Base-by-base conservation (phyloP, 2,329 filamentous ascomycete genomes). In the Davidsoniella eucalypti region DNA sequence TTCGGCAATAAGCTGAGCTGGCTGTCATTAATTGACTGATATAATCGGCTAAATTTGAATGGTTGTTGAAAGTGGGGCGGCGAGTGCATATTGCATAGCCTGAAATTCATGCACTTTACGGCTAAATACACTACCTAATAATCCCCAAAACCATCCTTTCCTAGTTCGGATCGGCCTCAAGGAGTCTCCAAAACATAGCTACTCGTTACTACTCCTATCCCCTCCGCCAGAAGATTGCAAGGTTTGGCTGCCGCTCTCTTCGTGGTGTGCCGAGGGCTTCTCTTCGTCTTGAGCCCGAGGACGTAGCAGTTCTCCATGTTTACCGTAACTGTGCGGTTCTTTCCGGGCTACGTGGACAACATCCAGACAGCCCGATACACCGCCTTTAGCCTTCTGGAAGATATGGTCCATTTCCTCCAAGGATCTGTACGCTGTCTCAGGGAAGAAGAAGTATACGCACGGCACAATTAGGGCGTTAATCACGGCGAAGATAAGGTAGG, bases 361-460 rank as follows among this genome's bases (percentile, higher is more conserved):
- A 10, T 57, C 54, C 9, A 67, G 59, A n/a, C 61, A 61, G 23
- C 60, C 65, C 17, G 54, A 54, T 48, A 60, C 58, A 41, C 38
- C 26, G 3, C 72, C 72, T 16, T 64, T 63, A 0, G 72, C 71
- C 58, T 77, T 75, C 55, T 71, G 69, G 63, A 80, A 80, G 57
- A 80, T 78, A 44, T 53, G 51, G 4, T 54, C 52, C 43, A 57
- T 50, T 26, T 56, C 54, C 43, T 57, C 55, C 5, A 57, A 51
- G 3, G 54, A 55, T n/a, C 54, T 54, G 3, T 50, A 86, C 54
- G 81, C 82, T 0, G 86, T 93, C 65, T 93, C 86, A 7, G 86
- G 85, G 61, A 90, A 92, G 55, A 88, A 72, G 64, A 87, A 84
- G 65, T 80, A 90, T 47, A 92, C 81, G 78, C 64, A 56, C 17